Evolutionary conservation across 2,329 filamentous ascomycete species (phyloP).

Genomic region (Drechslera avenae): DNA sequence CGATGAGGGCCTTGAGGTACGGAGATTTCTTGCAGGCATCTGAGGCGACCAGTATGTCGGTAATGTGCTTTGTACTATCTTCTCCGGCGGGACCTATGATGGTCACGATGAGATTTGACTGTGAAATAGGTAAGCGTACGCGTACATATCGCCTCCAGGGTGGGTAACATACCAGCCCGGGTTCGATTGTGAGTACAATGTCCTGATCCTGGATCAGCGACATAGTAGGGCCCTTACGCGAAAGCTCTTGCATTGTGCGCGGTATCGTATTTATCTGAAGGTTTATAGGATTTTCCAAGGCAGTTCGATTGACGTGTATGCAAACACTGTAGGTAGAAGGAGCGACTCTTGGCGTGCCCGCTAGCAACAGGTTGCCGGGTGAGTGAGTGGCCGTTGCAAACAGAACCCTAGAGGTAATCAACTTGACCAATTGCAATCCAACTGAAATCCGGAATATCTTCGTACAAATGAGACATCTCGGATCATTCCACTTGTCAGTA

Average conservation of each 20-base stretch:
- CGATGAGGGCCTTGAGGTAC: slow-evolving; percentile 12
- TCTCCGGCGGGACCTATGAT: slow-evolving; percentile 10
- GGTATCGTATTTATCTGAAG: neutral
- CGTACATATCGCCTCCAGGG: neutral
- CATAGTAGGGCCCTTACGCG: slow-evolving; percentile 2
- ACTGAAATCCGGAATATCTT: no score
- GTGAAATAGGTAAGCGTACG: neutral
- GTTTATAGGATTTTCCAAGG: neutral
- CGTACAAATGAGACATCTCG: neutral
- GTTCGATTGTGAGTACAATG: slow-evolving; percentile 9
- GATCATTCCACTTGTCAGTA: no score
- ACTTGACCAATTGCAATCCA: neutral
- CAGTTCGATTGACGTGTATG: neutral
- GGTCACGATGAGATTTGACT: slow-evolving; percentile 16
- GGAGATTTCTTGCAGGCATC: slow-evolving; percentile 10
- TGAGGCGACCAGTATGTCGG: slow-evolving; percentile 13
- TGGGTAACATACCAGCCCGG: neutral
- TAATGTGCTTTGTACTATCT: slow-evolving; percentile 15
- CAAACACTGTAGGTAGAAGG: slow-evolving; percentile 1
- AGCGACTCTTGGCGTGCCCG: slow-evolving; percentile 12
- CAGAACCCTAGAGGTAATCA: neutral
- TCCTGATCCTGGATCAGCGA: slow-evolving; percentile 15
- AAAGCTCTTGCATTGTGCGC: slow-evolving; percentile 5
- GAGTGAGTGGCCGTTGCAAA: neutral
- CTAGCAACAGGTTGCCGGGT: slow-evolving; percentile 2